Evolutionary conservation across 805 yeast genomes (phyloP).

Genomic region (Kuraishia molischiana): DNA sequence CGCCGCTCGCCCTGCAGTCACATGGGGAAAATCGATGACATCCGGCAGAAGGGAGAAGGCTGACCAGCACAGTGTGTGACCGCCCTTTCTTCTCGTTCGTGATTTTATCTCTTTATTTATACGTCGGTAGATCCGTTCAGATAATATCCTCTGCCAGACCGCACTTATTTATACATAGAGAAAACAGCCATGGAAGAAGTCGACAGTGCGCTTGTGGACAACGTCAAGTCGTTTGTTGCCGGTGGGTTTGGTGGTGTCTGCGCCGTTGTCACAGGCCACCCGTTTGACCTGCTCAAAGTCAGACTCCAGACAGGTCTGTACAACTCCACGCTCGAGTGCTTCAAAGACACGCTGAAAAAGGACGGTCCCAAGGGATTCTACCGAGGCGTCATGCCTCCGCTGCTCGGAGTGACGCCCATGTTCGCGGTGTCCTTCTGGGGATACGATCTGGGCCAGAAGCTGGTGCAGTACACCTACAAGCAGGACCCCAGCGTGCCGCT

Average conservation of each 20-base stretch:
- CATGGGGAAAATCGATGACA: too few relatives aligned
- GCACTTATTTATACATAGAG: too few relatives aligned
- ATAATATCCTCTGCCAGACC: too few relatives aligned
- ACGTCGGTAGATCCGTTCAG: too few relatives aligned
- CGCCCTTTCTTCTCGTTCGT: too few relatives aligned
- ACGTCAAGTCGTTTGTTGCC: constrained; percentile 76
- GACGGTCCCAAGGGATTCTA: constrained; percentile 80
- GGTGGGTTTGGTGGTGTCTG: constrained; percentile 98
- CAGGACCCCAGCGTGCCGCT: constrained; percentile 28
- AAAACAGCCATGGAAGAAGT: constrained; percentile 36
- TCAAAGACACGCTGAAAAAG: constrained; percentile 54
- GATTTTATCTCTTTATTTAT: too few relatives aligned
- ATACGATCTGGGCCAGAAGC: constrained; percentile 80
- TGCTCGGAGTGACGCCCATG: constrained; percentile 96
- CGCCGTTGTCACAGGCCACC: constrained; percentile 94
- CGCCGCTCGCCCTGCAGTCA: too few relatives aligned
- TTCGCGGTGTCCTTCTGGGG: constrained; percentile 99
- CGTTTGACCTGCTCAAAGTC: constrained; percentile 89
- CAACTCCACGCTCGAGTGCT: constrained; percentile 54
- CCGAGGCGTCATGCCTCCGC: constrained; percentile 90
- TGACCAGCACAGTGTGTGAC: too few relatives aligned
- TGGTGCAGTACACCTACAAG: constrained; percentile 41
- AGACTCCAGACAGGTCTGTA: constrained; percentile 78
- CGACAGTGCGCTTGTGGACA: constrained; percentile 50
- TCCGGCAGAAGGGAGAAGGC: too few relatives aligned